phyloP scores from a whole-genome alignment of 495 filamentous ascomycete species.

The Aspergillus nidulans region DNA sequence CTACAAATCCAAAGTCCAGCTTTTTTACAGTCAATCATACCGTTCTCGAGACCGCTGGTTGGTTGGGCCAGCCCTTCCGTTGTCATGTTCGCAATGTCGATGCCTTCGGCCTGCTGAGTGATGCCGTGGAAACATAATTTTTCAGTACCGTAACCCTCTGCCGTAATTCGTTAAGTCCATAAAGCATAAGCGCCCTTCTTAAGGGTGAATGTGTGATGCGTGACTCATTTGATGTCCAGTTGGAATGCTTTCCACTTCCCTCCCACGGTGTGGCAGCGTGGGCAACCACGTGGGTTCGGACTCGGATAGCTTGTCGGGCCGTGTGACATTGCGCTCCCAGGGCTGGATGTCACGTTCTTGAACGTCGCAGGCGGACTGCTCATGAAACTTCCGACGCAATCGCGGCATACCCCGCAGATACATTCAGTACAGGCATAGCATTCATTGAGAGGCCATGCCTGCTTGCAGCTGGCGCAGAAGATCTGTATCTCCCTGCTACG shows the following conservation, averaged over 20 bases:
- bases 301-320: constrained; percentile 40
- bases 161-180: constrained; percentile 41
- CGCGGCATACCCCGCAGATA: constrained; percentile 83
- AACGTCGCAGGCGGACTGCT: constrained; percentile 40
- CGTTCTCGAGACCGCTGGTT: constrained; percentile 3
- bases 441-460: constrained; percentile 65
- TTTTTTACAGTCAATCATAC: constrained; percentile 10
- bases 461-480: constrained; percentile 79
- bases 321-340: constrained; percentile 32
- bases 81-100: constrained; percentile 1
- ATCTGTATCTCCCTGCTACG: constrained; percentile 65
- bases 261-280: constrained; percentile 45
- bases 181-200: constrained; percentile 19
- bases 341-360: constrained; percentile 39
- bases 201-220: neutral
- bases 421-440: constrained; percentile 92
- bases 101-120: constrained; percentile 8
- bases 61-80: constrained; percentile 13
- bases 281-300: constrained; percentile 42
- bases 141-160: constrained; percentile 20
- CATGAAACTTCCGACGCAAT: constrained; percentile 77
- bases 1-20: constrained; percentile 15
- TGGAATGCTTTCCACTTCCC: constrained; percentile 54
- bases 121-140: constrained; percentile 20
- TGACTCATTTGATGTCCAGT: constrained; percentile 45